These are phyloP conservation scores for Botrytis deweyae DNA, from an alignment of 2,329 filamentous ascomycete species.

Conservation along the genomic window DNA sequence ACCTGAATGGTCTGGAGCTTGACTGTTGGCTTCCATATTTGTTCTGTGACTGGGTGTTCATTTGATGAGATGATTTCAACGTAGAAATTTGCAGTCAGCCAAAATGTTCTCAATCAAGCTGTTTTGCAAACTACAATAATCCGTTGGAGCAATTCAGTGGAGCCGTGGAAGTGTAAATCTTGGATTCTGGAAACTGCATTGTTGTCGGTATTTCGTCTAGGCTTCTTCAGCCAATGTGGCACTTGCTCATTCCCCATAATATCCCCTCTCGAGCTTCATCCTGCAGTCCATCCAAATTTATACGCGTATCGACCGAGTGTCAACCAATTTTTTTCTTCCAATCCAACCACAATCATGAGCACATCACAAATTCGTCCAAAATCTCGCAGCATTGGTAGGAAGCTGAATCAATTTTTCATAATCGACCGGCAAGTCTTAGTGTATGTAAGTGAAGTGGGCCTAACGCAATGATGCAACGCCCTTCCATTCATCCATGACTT, in stretches of 20 bases:
- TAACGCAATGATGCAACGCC: slow-evolving; percentile 22
- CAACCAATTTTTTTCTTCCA: not conserved
- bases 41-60: not conserved
- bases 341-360: slow-evolving; percentile 1
- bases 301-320: not conserved
- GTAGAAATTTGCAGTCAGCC: not conserved
- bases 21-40: not conserved
- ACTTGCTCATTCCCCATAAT: not conserved
- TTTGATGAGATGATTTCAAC: not conserved
- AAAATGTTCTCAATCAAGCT: not conserved
- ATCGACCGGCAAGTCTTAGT: slow-evolving; percentile 19
- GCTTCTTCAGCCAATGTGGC: not conserved
- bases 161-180: not conserved
- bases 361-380: slow-evolving; percentile 11
- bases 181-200: not conserved
- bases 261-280: not conserved
- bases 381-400: slow-evolving; percentile 17
- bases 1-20: not conserved
- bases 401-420: slow-evolving; percentile 22
- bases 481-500: slow-evolving; percentile 22
- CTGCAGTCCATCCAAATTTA: not conserved
- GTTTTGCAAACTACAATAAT: not conserved
- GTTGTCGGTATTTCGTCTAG: not conserved
- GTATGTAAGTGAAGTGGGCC: slow-evolving; percentile 20
- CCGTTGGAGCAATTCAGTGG: not conserved